Conservation (phyloP, 805 yeast species). For the Priceomyces medius region DNA sequence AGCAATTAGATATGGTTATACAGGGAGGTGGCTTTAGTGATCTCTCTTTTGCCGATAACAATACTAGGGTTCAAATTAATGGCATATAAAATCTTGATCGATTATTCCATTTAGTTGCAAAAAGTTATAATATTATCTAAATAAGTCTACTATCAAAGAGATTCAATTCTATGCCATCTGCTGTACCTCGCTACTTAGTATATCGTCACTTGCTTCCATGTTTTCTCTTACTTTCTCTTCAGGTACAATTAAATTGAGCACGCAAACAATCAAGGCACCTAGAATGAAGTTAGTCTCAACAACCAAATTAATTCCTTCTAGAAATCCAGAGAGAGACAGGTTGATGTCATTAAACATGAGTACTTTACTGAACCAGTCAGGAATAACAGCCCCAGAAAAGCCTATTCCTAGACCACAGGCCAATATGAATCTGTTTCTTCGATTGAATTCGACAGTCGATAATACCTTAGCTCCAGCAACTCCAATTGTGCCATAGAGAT, state of each 20-base stretch:
- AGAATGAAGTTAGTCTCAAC: constrained; percentile 4
- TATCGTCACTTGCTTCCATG: too few relatives aligned
- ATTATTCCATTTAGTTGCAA: too few relatives aligned
- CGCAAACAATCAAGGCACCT: constrained; percentile 1
- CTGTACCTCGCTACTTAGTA: too few relatives aligned
- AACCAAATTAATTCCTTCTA: constrained; percentile 4
- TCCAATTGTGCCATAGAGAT: constrained; percentile 6
- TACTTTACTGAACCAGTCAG: constrained; percentile 1
- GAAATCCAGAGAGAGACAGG: neutral
- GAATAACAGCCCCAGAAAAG: constrained; percentile 4
- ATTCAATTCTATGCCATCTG: too few relatives aligned
- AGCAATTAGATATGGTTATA: too few relatives aligned
- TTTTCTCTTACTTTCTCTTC: too few relatives aligned
- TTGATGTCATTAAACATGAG: neutral
- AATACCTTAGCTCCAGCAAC: constrained; percentile 4
- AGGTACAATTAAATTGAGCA: constrained; percentile 2
- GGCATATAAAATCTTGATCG: too few relatives aligned
- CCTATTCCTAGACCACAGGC: constrained; percentile 3
- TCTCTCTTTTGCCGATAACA: too few relatives aligned
- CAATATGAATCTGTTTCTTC: constrained; percentile 5
- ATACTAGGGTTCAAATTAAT: too few relatives aligned
- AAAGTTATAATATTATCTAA: too few relatives aligned
- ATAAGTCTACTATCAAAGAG: too few relatives aligned
- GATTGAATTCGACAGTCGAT: neutral
- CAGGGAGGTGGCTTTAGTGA: too few relatives aligned